phyloP scores from a whole-genome alignment of 2,329 filamentous ascomycete species.

The Remersonia thermophila region DNA sequence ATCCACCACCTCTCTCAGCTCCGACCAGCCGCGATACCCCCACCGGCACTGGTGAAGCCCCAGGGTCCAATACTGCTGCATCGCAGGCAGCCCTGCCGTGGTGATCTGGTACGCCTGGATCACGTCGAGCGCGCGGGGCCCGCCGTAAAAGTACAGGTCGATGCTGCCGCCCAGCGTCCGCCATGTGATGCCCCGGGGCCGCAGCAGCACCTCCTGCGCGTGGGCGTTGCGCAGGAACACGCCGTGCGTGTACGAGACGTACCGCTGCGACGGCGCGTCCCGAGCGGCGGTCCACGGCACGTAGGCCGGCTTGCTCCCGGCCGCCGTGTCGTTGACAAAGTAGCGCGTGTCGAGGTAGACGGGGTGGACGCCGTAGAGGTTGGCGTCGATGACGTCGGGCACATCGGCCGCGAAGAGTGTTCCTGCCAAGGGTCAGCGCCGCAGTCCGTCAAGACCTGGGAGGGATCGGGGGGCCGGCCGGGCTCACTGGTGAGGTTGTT shows the following conservation, averaged over 20 bases:
- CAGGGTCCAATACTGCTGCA: constrained; percentile 73
- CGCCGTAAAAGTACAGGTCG: constrained; percentile 69
- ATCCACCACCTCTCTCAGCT: constrained; percentile 52
- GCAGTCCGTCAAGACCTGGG: no score
- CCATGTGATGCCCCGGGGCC: constrained; percentile 56
- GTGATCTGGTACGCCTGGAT: constrained; percentile 58
- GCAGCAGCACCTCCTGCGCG: constrained; percentile 58
- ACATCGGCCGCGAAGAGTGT: constrained; percentile 52
- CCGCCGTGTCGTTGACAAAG: constrained; percentile 38
- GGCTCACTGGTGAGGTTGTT: constrained; percentile 56
- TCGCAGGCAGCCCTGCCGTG: constrained; percentile 56
- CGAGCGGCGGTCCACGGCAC: constrained; percentile 36
- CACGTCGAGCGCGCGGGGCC: constrained; percentile 55
- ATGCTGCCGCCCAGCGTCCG: constrained; percentile 62
- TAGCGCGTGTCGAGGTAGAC: constrained; percentile 74
- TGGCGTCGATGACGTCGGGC: constrained; percentile 51
- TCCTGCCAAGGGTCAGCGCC: constrained; percentile 18
- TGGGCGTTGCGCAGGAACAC: constrained; percentile 69
- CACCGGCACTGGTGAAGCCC: constrained; percentile 77
- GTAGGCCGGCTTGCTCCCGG: constrained; percentile 37
- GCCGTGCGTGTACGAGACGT: constrained; percentile 60
- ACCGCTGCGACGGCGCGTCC: constrained; percentile 35
- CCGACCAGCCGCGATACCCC: constrained; percentile 65
- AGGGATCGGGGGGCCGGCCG: no score
- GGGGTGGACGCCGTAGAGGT: constrained; percentile 66